Conservation (phyloP, 2,329 filamentous ascomycete species). For the Sclerotinia glacialis region DNA sequence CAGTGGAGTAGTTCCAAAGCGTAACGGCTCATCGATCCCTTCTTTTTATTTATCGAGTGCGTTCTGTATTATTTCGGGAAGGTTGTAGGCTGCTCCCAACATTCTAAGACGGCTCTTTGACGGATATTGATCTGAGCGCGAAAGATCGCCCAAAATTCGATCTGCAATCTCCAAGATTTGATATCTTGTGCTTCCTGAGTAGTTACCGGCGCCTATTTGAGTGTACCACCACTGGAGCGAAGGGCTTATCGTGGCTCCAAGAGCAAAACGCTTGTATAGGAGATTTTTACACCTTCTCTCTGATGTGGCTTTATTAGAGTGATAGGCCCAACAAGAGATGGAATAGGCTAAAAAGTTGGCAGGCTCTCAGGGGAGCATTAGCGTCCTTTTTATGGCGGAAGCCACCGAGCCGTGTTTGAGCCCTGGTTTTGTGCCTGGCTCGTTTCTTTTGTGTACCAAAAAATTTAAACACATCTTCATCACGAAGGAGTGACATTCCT, state of each 20-base stretch:
- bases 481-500: not conserved
- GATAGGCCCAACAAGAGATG: not conserved
- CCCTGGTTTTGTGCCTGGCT: not conserved
- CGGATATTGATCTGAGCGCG: not conserved
- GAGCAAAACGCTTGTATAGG: not conserved
- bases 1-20: not conserved
- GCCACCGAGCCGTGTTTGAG: not conserved
- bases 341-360: not conserved
- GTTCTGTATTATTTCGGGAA: not conserved
- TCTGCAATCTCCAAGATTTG: too few species aligned
- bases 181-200: not conserved
- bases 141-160: rapidly evolving
- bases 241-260: not conserved
- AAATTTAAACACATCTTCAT: not conserved
- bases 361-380: not conserved
- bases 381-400: not conserved
- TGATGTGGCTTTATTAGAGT: not conserved
- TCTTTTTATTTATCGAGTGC: not conserved
- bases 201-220: not conserved
- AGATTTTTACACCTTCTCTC: not conserved
- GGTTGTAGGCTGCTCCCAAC: not conserved
- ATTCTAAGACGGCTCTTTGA: not conserved
- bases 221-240: not conserved
- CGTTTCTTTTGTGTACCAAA: not conserved
- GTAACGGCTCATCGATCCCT: not conserved